Percentiles rank a stretch among this genome's conserved stretches.
These are phyloP conservation scores for Niebla homalea DNA, from an alignment of 495 filamentous ascomycete species.

Conservation along the genomic window DNA sequence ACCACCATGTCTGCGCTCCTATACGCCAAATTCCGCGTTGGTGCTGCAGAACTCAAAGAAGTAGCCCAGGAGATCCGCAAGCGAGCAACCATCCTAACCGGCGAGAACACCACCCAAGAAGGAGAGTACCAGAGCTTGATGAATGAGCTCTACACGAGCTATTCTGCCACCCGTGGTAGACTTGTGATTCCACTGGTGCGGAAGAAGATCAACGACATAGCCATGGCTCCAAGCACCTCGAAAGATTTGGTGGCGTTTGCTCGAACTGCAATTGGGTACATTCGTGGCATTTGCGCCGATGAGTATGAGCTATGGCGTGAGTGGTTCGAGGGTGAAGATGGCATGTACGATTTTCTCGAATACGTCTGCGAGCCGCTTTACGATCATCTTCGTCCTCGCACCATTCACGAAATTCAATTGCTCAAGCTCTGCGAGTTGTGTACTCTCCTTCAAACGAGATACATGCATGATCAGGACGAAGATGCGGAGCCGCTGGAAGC, in stretches of 20 bases:
- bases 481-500: conserved; percentile 41
- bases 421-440: conserved; percentile 71
- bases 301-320: conserved; percentile 64
- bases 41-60: conserved; percentile 50
- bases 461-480: conserved; percentile 62
- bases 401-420: conserved; percentile 57
- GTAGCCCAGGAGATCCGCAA: conserved; percentile 58
- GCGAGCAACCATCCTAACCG: conserved; percentile 45
- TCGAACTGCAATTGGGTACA: conserved; percentile 54
- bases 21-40: conserved; percentile 65
- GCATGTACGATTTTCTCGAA: conserved; percentile 58
- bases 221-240: conserved; percentile 49
- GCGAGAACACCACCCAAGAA: conserved; percentile 48
- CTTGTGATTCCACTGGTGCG: conserved; percentile 45
- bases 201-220: conserved; percentile 53
- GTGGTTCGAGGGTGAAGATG: conserved; percentile 59
- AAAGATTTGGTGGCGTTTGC: conserved; percentile 58
- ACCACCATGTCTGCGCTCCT: conserved; percentile 62
- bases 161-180: conserved; percentile 43
- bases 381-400: conserved; percentile 54
- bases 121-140: conserved; percentile 54
- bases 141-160: conserved; percentile 54
- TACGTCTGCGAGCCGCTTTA: conserved; percentile 64
- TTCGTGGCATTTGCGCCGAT: conserved; percentile 56
- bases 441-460: conserved; percentile 70